Conservation (phyloP, 164 flowering plant species). For the Malania oleifera region DNA sequence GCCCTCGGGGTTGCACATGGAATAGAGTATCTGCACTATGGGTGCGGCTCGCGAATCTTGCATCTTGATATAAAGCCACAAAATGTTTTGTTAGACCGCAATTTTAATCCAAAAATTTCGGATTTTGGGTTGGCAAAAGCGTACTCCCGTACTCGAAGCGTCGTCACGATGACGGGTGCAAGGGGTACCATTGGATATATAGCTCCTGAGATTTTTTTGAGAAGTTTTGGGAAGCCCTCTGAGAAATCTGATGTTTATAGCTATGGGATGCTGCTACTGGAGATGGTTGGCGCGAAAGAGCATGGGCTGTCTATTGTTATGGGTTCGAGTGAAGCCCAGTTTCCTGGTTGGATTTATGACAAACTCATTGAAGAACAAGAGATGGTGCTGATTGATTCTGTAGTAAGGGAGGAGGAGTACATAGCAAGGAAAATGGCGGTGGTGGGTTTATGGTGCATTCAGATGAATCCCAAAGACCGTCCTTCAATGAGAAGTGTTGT, state of each 20-base stretch:
- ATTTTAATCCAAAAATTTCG: constrained; percentile 21
- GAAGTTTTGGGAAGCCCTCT: constrained; percentile 13
- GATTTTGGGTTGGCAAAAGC: constrained; percentile 27
- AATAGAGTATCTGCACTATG: constrained; percentile 18
- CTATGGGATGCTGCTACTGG: constrained; percentile 22
- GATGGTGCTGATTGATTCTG: neutral
- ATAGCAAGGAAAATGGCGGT: constrained; percentile 13
- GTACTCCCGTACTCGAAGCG: constrained; percentile 6
- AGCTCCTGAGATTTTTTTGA: constrained; percentile 18
- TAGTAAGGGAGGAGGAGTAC: constrained; percentile 8
- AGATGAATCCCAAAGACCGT: constrained; percentile 12
- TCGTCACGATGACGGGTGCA: constrained; percentile 1
- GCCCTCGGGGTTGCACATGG: constrained; percentile 19
- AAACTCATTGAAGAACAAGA: constrained; percentile 5
- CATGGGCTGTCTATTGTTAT: neutral
- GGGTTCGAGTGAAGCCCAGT: constrained; percentile 1
- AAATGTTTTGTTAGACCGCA: constrained; percentile 19
- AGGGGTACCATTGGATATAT: constrained; percentile 23
- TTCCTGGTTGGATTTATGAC: constrained; percentile 16
- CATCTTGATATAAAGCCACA: constrained; percentile 26
- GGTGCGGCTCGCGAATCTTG: constrained; percentile 17
- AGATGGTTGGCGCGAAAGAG: constrained; percentile 16
- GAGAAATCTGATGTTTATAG: constrained; percentile 9
- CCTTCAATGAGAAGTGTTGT: constrained; percentile 12
- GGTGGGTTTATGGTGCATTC: constrained; percentile 24